phyloP scores from a whole-genome alignment of 176 grass and related monocot species.

The Rhynchospora breviuscula region DNA sequence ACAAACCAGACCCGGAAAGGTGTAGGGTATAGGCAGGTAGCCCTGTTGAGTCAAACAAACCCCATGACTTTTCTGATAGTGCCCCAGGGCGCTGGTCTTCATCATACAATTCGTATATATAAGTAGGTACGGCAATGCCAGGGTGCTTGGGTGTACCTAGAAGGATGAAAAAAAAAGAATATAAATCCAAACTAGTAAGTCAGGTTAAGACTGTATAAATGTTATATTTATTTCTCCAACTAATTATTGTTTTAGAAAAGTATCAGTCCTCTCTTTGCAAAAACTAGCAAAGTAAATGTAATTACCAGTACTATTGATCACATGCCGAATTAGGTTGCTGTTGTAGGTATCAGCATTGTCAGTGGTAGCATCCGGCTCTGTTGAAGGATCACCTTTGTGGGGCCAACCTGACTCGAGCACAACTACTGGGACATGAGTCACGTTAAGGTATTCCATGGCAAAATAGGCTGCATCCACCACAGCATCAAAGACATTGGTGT shows the following conservation, averaged over 20 bases:
- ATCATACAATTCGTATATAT: conserved; percentile 91
- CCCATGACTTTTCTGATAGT: conserved; percentile 78
- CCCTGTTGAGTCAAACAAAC: conserved; percentile 76
- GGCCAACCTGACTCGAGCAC: conserved; percentile 95
- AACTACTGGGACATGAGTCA: conserved; percentile 80
- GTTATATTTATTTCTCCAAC: neutral
- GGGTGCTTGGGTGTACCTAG: conserved; percentile 76
- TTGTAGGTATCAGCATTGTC: conserved; percentile 97
- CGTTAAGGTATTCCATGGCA: conserved; percentile 90
- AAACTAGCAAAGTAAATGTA: neutral
- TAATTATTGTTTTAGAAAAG: neutral
- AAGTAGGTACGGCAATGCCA: conserved; percentile 72
- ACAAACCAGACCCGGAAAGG: conserved; percentile 62
- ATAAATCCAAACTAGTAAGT: neutral
- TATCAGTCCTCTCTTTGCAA: neutral
- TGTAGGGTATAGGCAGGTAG: conserved; percentile 79
- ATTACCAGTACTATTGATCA: conserved; percentile 75
- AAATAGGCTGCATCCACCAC: conserved; percentile 91
- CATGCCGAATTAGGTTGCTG: conserved; percentile 88
- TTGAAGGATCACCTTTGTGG: conserved; percentile 75
- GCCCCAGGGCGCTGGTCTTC: conserved; percentile 67
- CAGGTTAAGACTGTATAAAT: neutral
- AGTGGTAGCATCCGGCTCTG: conserved; percentile 64
- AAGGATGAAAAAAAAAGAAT: neutral
- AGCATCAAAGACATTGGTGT: conserved; percentile 94